Conservation (phyloP, 768 basidiomycete genomes). For the Boletales sp. region DNA sequence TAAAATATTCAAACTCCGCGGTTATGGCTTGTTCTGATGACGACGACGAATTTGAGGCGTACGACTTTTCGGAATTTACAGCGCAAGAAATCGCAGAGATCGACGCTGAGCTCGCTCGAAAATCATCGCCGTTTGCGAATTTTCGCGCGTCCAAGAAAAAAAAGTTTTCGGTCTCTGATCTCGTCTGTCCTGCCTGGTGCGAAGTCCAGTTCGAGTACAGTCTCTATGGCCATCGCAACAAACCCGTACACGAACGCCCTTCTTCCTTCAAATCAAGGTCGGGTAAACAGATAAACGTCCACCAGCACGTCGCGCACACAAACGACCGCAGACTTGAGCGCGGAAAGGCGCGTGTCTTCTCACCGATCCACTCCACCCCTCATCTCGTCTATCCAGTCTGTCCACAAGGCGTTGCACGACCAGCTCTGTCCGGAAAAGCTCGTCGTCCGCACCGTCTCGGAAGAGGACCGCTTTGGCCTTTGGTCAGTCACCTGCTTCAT, state of each 20-base stretch:
- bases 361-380: neutral
- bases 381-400: slow-evolving; percentile 38
- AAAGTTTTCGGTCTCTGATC: slow-evolving; percentile 57
- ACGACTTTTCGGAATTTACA: slow-evolving; percentile 55
- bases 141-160: slow-evolving; percentile 40
- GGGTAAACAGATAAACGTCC: slow-evolving; percentile 60
- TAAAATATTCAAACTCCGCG: slow-evolving; percentile 13
- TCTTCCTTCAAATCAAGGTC: slow-evolving; percentile 49
- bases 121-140: slow-evolving; percentile 36
- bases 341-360: slow-evolving; percentile 47
- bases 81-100: slow-evolving; percentile 50
- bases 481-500: slow-evolving; percentile 42
- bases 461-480: slow-evolving; percentile 78
- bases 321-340: slow-evolving; percentile 54
- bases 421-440: slow-evolving; percentile 63
- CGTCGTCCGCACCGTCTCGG: slow-evolving; percentile 43
- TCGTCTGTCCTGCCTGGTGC: slow-evolving; percentile 65
- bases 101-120: slow-evolving; percentile 21
- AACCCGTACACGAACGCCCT: slow-evolving; percentile 50
- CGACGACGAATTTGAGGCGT: slow-evolving; percentile 43
- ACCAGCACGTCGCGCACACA: slow-evolving; percentile 44
- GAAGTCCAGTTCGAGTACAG: slow-evolving; percentile 80
- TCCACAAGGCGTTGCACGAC: slow-evolving; percentile 75
- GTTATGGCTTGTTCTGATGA: slow-evolving; percentile 19
- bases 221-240: slow-evolving; percentile 53